phyloP scores from a whole-genome alignment of 1,139 yeast species.

The Yueomyces sp. region DNA sequence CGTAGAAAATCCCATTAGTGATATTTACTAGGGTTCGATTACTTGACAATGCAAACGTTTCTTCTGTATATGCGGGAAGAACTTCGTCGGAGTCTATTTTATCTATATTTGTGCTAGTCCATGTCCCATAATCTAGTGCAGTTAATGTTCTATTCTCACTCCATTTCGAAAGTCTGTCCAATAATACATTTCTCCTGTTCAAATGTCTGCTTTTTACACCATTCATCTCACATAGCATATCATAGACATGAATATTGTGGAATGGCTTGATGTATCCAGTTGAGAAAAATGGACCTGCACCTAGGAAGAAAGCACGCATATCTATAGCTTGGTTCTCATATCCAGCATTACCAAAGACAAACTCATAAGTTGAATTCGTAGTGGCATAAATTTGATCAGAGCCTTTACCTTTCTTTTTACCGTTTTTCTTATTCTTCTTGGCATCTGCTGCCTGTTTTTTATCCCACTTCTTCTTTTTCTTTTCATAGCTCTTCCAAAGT shows the following conservation, averaged over 20 bases:
- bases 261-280: constrained; percentile 43
- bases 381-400: neutral
- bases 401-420: constrained; percentile 6
- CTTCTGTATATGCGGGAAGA: no score
- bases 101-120: no score
- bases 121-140: no score
- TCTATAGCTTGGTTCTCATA: constrained; percentile 63
- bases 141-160: no score
- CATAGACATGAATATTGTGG: constrained; percentile 59
- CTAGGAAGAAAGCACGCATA: constrained; percentile 77
- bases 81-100: no score
- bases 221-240: constrained; percentile 59
- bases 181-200: no score
- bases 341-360: constrained; percentile 63
- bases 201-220: constrained; percentile 23
- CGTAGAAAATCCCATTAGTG: neutral
- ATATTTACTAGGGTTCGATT: neutral
- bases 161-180: no score
- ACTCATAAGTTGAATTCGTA: no score
- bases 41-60: neutral
- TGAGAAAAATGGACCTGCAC: constrained; percentile 69
- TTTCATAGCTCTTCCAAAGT: constrained; percentile 29
- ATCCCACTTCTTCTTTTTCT: constrained; percentile 32
- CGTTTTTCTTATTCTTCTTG: constrained; percentile 44
- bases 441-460: constrained; percentile 59